phyloP scores from a whole-genome alignment of 2,329 filamentous ascomycete genomes.

The Pseudogymnoascus sp. region DNA sequence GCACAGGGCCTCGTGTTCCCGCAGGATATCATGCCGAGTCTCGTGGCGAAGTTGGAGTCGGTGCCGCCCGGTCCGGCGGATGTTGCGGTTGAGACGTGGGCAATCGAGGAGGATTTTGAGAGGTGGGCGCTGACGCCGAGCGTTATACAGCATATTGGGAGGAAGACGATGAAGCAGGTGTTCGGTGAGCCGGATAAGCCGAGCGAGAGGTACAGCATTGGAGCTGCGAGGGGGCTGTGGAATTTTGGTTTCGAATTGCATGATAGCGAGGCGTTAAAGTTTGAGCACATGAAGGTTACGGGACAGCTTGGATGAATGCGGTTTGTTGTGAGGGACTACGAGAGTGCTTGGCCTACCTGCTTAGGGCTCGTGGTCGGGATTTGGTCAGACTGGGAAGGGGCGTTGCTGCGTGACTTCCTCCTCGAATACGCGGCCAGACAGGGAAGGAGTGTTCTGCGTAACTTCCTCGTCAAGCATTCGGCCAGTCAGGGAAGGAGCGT shows the following conservation, averaged over 20 bases:
- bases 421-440: neutral
- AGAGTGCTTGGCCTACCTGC: neutral
- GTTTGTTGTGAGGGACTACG: neutral
- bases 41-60: conserved; percentile 21
- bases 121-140: conserved; percentile 34
- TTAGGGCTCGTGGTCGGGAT: neutral
- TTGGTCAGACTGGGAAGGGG: neutral
- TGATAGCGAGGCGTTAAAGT: neutral
- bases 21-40: conserved; percentile 18
- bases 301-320: neutral
- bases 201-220: neutral
- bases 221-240: conserved; percentile 13
- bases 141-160: conserved; percentile 33
- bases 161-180: conserved; percentile 18
- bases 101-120: conserved; percentile 23
- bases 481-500: neutral
- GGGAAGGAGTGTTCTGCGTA: neutral
- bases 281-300: conserved; percentile 6
- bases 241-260: conserved; percentile 18
- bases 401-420: neutral
- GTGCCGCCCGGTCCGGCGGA: conserved; percentile 26
- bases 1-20: conserved; percentile 33
- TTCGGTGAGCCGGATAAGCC: conserved; percentile 11
- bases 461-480: neutral
- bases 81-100: conserved; percentile 31